Percentiles rank a stretch among this genome's conserved stretches.
These are phyloP conservation scores for Starmerella riodocensis DNA, from an alignment of 805 yeast genomes.

Conservation along the genomic window DNA sequence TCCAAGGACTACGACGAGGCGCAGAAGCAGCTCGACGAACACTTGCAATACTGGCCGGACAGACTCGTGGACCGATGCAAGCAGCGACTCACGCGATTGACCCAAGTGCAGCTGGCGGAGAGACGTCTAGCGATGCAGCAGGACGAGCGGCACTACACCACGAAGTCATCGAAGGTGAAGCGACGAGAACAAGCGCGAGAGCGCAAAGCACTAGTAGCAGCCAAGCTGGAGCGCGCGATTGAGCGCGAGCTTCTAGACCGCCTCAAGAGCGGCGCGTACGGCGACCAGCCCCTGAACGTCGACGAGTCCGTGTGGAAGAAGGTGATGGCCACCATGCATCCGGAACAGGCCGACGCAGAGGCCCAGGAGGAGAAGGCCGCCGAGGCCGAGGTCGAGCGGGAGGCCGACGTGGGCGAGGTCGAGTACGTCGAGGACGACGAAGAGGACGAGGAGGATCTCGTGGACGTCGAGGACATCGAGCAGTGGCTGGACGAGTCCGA, in stretches of 20 bases:
- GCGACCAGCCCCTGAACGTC: slow-evolving; percentile 93
- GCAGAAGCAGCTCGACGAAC: slow-evolving; percentile 73
- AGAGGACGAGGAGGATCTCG: slow-evolving; percentile 52
- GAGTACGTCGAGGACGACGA: slow-evolving; percentile 87
- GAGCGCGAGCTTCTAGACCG: slow-evolving; percentile 91
- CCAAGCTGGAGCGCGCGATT: slow-evolving; percentile 89
- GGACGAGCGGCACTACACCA: slow-evolving; percentile 78
- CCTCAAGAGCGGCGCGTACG: slow-evolving; percentile 94
- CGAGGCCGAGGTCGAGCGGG: slow-evolving; percentile 37
- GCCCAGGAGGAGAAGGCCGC: slow-evolving; percentile 41
- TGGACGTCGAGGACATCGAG: slow-evolving; percentile 85
- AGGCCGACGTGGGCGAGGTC: slow-evolving; percentile 46
- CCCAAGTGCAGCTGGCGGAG: slow-evolving; percentile 91
- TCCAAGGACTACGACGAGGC: slow-evolving; percentile 84
- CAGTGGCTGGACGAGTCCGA: slow-evolving; percentile 49
- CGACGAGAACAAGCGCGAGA: slow-evolving; percentile 91
- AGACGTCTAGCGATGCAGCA: slow-evolving; percentile 78
- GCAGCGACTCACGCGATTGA: slow-evolving; percentile 85
- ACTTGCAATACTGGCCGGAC: slow-evolving; percentile 84
- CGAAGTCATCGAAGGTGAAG: slow-evolving; percentile 84
- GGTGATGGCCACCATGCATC: slow-evolving; percentile 67
- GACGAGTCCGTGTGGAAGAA: slow-evolving; percentile 93
- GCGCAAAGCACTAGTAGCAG: slow-evolving; percentile 92
- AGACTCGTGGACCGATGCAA: slow-evolving; percentile 85
- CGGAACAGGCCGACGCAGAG: slow-evolving; percentile 46